phyloP scores from a whole-genome alignment of 768 basidiomycete genomes.

The Kwoniella pini region DNA sequence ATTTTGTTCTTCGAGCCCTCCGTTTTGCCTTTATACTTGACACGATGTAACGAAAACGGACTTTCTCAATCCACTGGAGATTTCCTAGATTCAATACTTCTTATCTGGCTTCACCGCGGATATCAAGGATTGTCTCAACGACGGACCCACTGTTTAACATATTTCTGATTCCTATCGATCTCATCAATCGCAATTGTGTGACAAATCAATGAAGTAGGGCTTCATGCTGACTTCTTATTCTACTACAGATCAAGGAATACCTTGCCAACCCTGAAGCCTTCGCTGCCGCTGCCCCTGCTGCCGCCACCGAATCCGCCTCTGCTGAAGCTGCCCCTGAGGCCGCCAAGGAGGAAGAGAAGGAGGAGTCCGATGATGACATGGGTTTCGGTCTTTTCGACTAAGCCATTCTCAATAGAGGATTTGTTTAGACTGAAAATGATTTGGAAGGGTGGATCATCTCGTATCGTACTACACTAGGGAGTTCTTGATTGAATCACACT shows the following conservation, averaged over 20 bases:
- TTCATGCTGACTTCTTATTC: constrained; percentile 7
- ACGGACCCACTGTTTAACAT: constrained; percentile 15
- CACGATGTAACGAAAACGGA: constrained; percentile 52
- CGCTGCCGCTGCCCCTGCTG: constrained; percentile 72
- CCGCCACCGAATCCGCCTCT: constrained; percentile 52
- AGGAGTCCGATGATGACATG: constrained; percentile 57
- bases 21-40: constrained; percentile 33
- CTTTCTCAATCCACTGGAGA: constrained; percentile 72
- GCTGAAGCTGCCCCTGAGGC: constrained; percentile 64
- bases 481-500: too few species aligned
- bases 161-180: constrained; percentile 2
- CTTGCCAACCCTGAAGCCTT: constrained; percentile 99
- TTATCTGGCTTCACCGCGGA: constrained; percentile 34
- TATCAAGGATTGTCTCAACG: constrained; percentile 20
- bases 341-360: constrained; percentile 66
- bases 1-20: constrained; percentile 2
- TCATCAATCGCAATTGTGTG: too few species aligned
- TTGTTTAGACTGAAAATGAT: not conserved
- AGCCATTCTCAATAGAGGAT: constrained; percentile 17
- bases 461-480: too few species aligned
- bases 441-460: too few species aligned
- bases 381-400: constrained; percentile 57
- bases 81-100: constrained; percentile 61
- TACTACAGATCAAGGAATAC: constrained; percentile 80
- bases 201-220: too few species aligned